Evolutionary conservation across 441 rosid genomes (phyloP).

Genomic region (Erodium moschatum): DNA sequence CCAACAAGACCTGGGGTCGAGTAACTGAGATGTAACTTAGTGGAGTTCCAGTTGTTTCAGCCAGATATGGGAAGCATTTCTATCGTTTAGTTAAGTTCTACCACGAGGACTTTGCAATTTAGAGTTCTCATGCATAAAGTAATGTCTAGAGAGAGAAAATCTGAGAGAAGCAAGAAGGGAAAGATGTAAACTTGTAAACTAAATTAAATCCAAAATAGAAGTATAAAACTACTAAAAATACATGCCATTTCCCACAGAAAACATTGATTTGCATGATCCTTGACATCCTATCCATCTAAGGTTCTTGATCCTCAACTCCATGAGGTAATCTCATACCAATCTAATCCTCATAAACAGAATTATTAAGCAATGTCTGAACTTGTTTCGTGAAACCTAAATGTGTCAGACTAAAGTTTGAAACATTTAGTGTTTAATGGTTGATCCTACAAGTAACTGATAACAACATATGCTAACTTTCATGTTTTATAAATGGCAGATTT

Average conservation of each 20-base stretch:
- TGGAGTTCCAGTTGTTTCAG: too few species aligned
- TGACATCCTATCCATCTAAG: background rate
- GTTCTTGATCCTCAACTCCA: slow-evolving; percentile 3
- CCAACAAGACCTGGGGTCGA: too few species aligned
- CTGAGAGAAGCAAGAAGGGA: background rate
- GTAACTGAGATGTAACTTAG: too few species aligned
- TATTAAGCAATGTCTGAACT: slow-evolving; percentile 2
- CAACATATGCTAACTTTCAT: background rate
- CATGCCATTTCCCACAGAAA: background rate
- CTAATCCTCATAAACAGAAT: background rate
- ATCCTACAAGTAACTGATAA: background rate
- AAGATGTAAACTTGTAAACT: background rate
- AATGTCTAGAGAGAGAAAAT: background rate
- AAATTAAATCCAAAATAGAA: background rate
- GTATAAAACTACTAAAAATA: background rate
- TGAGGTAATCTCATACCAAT: background rate
- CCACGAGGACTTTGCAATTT: background rate
- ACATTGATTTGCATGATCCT: too few species aligned
- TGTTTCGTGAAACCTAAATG: slow-evolving; percentile 6
- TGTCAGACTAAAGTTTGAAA: slow-evolving; percentile 10
- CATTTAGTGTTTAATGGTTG: background rate
- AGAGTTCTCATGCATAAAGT: background rate
- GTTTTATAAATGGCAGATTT: slow-evolving; percentile 4
- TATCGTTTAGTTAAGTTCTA: background rate
- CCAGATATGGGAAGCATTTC: background rate